Conservation (phyloP, 768 basidiomycete species). For the Leccinum disarticulatum region DNA sequence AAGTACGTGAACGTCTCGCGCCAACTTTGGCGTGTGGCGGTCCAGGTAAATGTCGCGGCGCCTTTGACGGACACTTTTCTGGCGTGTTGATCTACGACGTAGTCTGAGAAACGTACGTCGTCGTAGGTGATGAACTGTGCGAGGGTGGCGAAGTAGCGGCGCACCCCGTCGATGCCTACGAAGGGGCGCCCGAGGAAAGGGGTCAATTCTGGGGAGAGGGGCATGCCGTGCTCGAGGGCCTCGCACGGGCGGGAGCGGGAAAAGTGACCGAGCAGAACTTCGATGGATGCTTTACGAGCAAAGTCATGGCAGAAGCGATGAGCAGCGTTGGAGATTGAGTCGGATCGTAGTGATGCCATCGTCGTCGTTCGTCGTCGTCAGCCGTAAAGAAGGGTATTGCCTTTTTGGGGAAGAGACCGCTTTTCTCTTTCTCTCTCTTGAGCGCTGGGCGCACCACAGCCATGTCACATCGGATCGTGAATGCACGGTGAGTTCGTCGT, state of each 20-base stretch:
- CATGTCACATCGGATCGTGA: background rate
- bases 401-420: background rate
- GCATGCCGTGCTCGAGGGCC: slow-evolving; percentile 56
- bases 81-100: slow-evolving; percentile 50
- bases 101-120: slow-evolving; percentile 53
- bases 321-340: slow-evolving; percentile 43
- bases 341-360: background rate
- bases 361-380: slow-evolving; percentile 1
- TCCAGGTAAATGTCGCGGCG: slow-evolving; percentile 56
- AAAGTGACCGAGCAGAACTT: slow-evolving; percentile 50
- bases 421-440: background rate
- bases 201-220: slow-evolving; percentile 44
- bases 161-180: slow-evolving; percentile 42
- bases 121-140: slow-evolving; percentile 47
- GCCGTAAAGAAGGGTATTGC: background rate
- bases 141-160: slow-evolving; percentile 51
- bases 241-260: slow-evolving; percentile 43
- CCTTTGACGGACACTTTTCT: slow-evolving; percentile 57
- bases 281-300: slow-evolving; percentile 40
- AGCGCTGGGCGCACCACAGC: too few relatives aligned
- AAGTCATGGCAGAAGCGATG: slow-evolving; percentile 53
- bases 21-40: slow-evolving; percentile 52
- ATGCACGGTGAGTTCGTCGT: slow-evolving; percentile 13
- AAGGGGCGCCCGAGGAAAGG: slow-evolving; percentile 61
- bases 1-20: slow-evolving; percentile 60